Conservation (phyloP, 1,284 basidiomycete genomes). For the Mrakiaceae sp. region DNA sequence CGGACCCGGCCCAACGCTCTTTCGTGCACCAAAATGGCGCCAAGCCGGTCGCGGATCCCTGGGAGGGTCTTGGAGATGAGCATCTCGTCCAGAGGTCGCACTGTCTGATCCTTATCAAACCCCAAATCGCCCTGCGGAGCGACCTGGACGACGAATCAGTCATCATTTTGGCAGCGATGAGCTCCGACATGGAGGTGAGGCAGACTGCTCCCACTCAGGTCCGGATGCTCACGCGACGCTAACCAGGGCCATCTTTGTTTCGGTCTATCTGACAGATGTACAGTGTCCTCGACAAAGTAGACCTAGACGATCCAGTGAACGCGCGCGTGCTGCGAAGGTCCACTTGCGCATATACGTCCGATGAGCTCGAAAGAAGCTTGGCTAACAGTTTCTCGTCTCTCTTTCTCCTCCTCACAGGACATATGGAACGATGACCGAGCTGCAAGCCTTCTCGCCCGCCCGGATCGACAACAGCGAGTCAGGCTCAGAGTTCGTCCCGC, state of each 20-base stretch:
- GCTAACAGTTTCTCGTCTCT: neutral
- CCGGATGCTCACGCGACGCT: no score
- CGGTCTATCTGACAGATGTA: constrained; percentile 43
- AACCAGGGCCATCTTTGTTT: no score
- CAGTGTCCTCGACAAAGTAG: constrained; percentile 65
- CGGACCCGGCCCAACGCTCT: constrained; percentile 19
- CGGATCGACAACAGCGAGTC: constrained; percentile 22
- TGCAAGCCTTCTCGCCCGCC: constrained; percentile 80
- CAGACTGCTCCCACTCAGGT: no score
- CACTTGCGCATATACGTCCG: constrained; percentile 15
- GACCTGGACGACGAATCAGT: constrained; percentile 51
- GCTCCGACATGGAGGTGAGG: constrained; percentile 51
- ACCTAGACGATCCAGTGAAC: constrained; percentile 72
- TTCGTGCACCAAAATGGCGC: constrained; percentile 20
- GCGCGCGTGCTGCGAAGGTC: constrained; percentile 78
- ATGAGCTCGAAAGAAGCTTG: neutral
- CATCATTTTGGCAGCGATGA: constrained; percentile 68
- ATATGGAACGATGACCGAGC: constrained; percentile 59
- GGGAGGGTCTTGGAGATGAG: constrained; percentile 26
- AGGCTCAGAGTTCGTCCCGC: constrained; percentile 47
- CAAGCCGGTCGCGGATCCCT: constrained; percentile 28
- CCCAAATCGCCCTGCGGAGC: constrained; percentile 74
- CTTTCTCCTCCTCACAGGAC: constrained; percentile 40
- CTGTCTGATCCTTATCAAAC: constrained; percentile 76
- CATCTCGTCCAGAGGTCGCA: constrained; percentile 48